These are phyloP conservation scores for Trichophyton mentagrophytes DNA, from an alignment of 2,329 filamentous ascomycete species.

Conservation along the genomic window DNA sequence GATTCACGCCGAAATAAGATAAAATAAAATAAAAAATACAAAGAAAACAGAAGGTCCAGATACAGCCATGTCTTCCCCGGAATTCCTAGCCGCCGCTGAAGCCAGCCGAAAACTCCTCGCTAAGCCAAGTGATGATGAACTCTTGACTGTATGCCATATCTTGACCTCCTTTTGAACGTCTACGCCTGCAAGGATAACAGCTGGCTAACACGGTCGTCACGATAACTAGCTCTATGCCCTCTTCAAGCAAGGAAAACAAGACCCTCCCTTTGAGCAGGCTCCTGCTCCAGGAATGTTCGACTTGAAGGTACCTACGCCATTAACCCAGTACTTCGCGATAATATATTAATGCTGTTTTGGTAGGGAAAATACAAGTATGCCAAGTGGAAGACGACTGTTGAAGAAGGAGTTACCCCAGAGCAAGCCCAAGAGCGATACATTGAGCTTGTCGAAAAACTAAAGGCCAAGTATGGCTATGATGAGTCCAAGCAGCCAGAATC, in stretches of 20 bases:
- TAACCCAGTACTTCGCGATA: not conserved
- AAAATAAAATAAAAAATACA: not conserved
- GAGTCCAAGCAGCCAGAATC: conserved; percentile 14
- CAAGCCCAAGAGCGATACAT: conserved; percentile 69
- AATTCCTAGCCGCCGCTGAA: conserved; percentile 23
- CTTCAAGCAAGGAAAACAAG: conserved; percentile 27
- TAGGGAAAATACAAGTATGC: conserved; percentile 70
- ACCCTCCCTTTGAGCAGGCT: conserved; percentile 19
- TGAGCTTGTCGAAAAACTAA: conserved; percentile 56
- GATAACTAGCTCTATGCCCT: conserved; percentile 26
- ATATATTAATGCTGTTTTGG: not conserved
- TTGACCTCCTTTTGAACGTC: not conserved
- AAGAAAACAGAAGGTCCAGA: not conserved
- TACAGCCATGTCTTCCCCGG: conserved; percentile 1
- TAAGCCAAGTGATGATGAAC: conserved; percentile 25
- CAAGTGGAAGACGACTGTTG: conserved; percentile 59
- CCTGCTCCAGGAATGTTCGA: conserved; percentile 27
- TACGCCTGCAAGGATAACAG: too few relatives aligned
- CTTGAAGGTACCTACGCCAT: conserved; percentile 23
- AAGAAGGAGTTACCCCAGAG: conserved; percentile 49
- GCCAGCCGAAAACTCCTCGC: conserved; percentile 24
- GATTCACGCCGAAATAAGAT: not conserved
- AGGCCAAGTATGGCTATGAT: conserved; percentile 48
- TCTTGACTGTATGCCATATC: conserved; percentile 21
- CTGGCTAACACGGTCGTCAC: not conserved